Evolutionary conservation across 495 filamentous ascomycete species (phyloP).

Genomic region (Hypomontagnella monticulosa): DNA sequence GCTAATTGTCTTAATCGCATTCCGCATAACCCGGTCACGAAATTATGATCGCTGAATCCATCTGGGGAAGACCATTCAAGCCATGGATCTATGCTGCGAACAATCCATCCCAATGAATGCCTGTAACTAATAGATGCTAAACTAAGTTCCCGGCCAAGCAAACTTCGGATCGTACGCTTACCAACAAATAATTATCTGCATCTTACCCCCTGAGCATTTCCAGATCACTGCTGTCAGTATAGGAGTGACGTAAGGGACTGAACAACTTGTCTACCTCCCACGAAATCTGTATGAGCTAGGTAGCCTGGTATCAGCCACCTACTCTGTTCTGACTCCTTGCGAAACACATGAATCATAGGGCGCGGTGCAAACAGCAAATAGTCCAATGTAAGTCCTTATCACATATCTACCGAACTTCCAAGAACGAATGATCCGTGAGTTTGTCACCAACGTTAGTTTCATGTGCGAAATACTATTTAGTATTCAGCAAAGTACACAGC

Average conservation of each 20-base stretch:
- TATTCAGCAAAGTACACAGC: no score
- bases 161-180: no score
- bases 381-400: background rate
- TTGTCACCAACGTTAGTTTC: no score
- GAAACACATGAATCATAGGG: slow-evolving; percentile 2
- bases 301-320: no score
- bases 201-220: background rate
- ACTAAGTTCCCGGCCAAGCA: no score
- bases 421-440: no score
- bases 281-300: no score
- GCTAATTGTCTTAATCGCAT: slow-evolving; percentile 5
- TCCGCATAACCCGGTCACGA: slow-evolving; percentile 6
- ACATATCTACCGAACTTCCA: background rate
- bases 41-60: slow-evolving; percentile 20
- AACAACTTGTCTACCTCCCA: no score
- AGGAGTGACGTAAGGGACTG: slow-evolving; percentile 7
- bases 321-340: background rate
- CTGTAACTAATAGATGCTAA: background rate
- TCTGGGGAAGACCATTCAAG: slow-evolving; percentile 6
- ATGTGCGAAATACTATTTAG: no score
- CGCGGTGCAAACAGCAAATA: background rate
- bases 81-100: slow-evolving; percentile 5
- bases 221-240: slow-evolving; percentile 1
- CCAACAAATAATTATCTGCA: no score
- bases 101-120: slow-evolving; percentile 1